Evolutionary conservation across 2,329 filamentous ascomycete species (phyloP), one percentile per base, ranked within the genome.

Genomic region (Ascochyta viciae-villosae): DNA sequence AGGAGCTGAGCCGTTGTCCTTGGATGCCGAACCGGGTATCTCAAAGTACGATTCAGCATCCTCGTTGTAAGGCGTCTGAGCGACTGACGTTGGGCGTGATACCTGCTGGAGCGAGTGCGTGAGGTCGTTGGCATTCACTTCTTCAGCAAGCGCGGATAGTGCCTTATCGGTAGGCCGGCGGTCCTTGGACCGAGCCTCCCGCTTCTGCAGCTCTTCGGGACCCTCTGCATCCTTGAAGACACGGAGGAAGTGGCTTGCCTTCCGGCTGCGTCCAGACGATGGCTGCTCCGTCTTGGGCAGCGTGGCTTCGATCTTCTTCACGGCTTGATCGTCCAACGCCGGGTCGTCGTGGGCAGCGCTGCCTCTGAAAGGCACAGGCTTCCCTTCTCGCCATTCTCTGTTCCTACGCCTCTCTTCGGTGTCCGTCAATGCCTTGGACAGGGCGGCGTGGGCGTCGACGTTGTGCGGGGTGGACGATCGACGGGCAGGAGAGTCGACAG

Each of bases 191-290:
- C 80, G 77, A 53, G 78, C 77, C 56, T 83, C 79, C 61, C 79
- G 71, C 68, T 79, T 76, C 65, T 82, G 82, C 51, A 81, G 78
- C 59, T 83, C 81, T 29, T 83, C 80, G 23, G 80, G 80, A 6
- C 77, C 78, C 50, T 85, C 84, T 55, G 85, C 86, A 59, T 87
- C 85, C 65, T 86, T 86, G 75, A 88, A 89, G 6, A 89, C 75
- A 12, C 86, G 85, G 49, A 89, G 75, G 64, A 86, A 87, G 66
- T 88, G 86, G 66, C 85, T 87, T 38, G 86, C 85, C 73, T 89
- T 89, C 53, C 86, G 81, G 70, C 85, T 88, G 57, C 86, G 81
- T 41, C 83, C 82, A 63, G 85, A 80, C 24, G 80, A 76, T 26
- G 77, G 74, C 29, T 77, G 79, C 64, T 88, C 85, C 4, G 80